Evolutionary conservation across 371 early-diverging fungal species (phyloP).

Genomic region (Ecytonucleospora hepatopenaei): DNA sequence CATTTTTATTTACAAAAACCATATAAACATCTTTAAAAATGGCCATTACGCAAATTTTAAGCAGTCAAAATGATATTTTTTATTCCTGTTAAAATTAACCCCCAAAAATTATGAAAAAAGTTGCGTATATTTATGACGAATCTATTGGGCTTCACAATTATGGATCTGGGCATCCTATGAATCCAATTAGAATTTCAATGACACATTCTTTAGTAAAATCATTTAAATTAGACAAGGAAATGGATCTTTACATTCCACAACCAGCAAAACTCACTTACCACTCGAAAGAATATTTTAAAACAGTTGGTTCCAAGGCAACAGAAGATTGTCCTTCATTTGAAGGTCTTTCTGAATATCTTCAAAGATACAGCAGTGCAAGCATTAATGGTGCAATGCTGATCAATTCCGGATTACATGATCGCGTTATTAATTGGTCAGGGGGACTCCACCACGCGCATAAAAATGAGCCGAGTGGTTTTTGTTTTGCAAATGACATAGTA

Average conservation of each 20-base stretch:
- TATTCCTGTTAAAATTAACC: background rate
- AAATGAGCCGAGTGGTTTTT: constrained; percentile 78
- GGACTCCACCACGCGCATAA: constrained; percentile 87
- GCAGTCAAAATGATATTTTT: no score
- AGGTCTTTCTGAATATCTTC: constrained; percentile 84
- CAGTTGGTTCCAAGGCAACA: constrained; percentile 31
- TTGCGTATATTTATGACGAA: constrained; percentile 57
- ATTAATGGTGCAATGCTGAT: constrained; percentile 71
- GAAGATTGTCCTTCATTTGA: constrained; percentile 92
- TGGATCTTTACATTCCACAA: constrained; percentile 67
- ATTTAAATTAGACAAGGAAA: constrained; percentile 80
- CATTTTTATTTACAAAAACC: background rate
- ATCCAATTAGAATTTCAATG: constrained; percentile 90
- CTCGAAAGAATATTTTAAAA: constrained; percentile 30
- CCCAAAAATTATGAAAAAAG: constrained; percentile 33
- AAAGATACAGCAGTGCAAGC: constrained; percentile 77
- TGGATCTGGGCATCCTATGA: constrained; percentile 82
- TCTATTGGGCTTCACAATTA: constrained; percentile 71
- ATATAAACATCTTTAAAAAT: background rate
- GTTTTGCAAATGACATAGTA: constrained; percentile 85
- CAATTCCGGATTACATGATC: constrained; percentile 64
- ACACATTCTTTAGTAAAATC: constrained; percentile 85
- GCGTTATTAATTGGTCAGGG: constrained; percentile 81
- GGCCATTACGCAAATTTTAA: no score
- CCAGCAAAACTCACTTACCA: constrained; percentile 26